These are phyloP conservation scores for Diplodia intermedia DNA, from an alignment of 2,329 filamentous ascomycete genomes.

Conservation along the genomic window DNA sequence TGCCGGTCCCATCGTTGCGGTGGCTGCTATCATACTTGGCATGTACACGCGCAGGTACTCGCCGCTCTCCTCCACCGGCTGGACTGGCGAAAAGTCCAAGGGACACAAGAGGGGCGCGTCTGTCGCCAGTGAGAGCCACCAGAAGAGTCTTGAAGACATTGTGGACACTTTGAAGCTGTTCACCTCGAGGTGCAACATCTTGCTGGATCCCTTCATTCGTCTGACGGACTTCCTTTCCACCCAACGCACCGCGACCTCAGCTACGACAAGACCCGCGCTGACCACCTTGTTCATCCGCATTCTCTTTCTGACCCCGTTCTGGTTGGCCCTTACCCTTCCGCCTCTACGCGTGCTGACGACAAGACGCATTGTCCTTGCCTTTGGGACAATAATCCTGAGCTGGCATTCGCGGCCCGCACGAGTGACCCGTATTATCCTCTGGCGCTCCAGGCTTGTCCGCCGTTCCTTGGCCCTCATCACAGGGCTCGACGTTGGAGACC, in stretches of 20 bases:
- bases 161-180: constrained; percentile 91
- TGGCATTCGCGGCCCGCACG: constrained; percentile 91
- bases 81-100: constrained; percentile 69
- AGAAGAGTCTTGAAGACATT: constrained; percentile 97
- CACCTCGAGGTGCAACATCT: constrained; percentile 87
- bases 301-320: constrained; percentile 84
- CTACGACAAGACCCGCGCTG: constrained; percentile 87
- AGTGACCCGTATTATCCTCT: constrained; percentile 85
- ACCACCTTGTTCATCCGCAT: constrained; percentile 90
- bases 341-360: constrained; percentile 87
- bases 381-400: constrained; percentile 85
- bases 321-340: constrained; percentile 81
- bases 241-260: constrained; percentile 86
- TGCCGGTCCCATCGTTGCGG: constrained; percentile 83
- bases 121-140: constrained; percentile 75
- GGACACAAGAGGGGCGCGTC: constrained; percentile 56
- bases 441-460: constrained; percentile 82
- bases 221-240: constrained; percentile 94
- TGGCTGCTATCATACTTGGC: constrained; percentile 79
- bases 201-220: constrained; percentile 86
- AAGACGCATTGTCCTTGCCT: constrained; percentile 78
- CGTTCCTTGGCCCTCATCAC: constrained; percentile 75
- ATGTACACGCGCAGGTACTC: constrained; percentile 94
- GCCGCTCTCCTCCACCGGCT: constrained; percentile 84
- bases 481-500: constrained; percentile 73